Base-by-base conservation (phyloP, 345 rosid genomes). In the Theobroma cacao region DNA sequence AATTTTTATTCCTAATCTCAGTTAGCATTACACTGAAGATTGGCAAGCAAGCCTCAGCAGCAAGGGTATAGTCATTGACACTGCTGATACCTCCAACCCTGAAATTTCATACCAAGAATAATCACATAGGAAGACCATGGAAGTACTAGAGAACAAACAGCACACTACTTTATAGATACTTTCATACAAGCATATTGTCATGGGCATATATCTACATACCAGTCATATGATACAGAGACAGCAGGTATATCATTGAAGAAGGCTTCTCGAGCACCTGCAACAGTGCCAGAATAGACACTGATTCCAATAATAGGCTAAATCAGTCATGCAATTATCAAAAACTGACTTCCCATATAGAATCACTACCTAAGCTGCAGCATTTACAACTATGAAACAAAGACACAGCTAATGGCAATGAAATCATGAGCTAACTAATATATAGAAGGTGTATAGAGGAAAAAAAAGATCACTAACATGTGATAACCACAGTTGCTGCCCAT, bases 251-350 rank as follows among this genome's bases (percentile, higher is more conserved):
- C 94, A 79, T 92, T 79, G 50, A 95, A 83, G 90, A 92, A 93
- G 81, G 97, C 97, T 85, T 95, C 97, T 41, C 97, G 93, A 84
- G 98, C 97, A 22, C 99, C 97, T 14, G 97, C 98, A 67, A 95
- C 97, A n/a, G 99, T 94, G 76, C 98, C 98, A 52, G 99, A 94
- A 82, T 91, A 94, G 76, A 91, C 86, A 5, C 98, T 94, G 93
- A 78, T 50, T 81, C 53, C 75, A 79, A 62, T 75, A 38, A 70
- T 48, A 71, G 63, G 45, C 66, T n/a, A 58, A 28, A 70, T 63
- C 20, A 55, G 67, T 11, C 31, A 53, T 28, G 18, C 17, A n/a
- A 33, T 63, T 15, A 30, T 24, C 0, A 61, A n/a, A 40, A 43
- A 59, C 47, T 2, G 20, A 24, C 65, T 31, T 55, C 45, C 22